Base-by-base conservation (phyloP, 2,329 filamentous ascomycete genomes). In the Cytospora schulzeri region DNA sequence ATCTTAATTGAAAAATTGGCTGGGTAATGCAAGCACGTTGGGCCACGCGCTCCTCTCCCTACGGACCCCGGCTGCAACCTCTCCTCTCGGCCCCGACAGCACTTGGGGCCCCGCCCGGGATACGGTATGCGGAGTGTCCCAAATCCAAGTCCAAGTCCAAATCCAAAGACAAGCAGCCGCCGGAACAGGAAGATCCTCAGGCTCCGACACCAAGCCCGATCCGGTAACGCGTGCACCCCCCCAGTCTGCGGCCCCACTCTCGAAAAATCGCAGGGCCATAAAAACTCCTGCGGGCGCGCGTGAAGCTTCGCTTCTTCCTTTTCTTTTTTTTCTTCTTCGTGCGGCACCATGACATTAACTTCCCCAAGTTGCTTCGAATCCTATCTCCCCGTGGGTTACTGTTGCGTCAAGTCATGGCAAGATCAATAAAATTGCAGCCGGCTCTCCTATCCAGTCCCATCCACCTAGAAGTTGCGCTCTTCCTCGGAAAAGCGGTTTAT, bases 331-430 rank as follows among this genome's bases (percentile, higher is more conserved):
- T 80, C 80, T 83, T 85, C 87, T 84, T 91, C 82, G 89, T 93
- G 90, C 90, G 90, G 90, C 89, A 81, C 88, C 87, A 87, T 88
- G 86, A 83, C 88, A 85, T 79, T 79, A 79, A 83, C 75, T 85
- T 85, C 85, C 86, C 89, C 89, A 87, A 91, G 89, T 93, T 93
- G 89, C 90, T 48, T 90, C 88, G 85, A 83, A 82, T 88, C 81
- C 80, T 67, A 75, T 75, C 70, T 75, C 74, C 72, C 77, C 79
- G 87, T 83, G 81, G 81, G 83, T 81, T 69, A 69, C 68, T 69
- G 70, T 79, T 78, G 90, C 88, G 90, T 93, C 90, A 88, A 62
- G 85, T 90, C 86, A 84, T 86, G 88, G 88, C 84, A 85, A 93
- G 90, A 91, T 75, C 67, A 79, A 90, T 80, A 79, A 91, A 67